phyloP scores from a whole-genome alignment of 768 basidiomycete species.

The Leccinum boreale region DNA sequence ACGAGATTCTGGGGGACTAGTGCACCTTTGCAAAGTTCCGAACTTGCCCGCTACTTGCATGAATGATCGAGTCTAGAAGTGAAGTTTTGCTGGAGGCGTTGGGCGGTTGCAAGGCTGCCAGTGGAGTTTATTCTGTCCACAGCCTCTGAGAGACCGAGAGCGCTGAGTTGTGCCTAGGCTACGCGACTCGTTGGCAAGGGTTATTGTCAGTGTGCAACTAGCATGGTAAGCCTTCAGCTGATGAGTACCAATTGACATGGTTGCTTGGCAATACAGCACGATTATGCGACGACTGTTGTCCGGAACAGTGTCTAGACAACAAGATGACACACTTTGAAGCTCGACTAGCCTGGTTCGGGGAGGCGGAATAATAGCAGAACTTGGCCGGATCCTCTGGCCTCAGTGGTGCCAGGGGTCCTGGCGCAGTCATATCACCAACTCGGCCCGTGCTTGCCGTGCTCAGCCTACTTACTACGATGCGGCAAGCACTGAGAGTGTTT shows the following conservation, averaged over 20 bases:
- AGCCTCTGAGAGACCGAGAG: no score
- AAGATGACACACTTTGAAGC: not conserved
- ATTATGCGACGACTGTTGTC: not conserved
- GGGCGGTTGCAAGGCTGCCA: not conserved
- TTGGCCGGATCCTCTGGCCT: no score
- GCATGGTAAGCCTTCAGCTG: not conserved
- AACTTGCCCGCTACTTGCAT: not conserved
- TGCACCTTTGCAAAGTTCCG: not conserved
- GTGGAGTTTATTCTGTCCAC: not conserved
- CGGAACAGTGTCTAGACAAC: not conserved
- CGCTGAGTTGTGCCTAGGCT: not conserved
- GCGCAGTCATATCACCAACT: not conserved
- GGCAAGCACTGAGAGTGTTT: not conserved
- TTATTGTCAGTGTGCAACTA: not conserved
- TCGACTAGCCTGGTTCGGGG: not conserved
- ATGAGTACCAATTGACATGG: not conserved
- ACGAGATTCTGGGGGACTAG: not conserved
- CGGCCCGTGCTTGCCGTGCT: no score
- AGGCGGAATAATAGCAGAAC: not conserved
- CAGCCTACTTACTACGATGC: not conserved
- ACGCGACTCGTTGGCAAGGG: not conserved
- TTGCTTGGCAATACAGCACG: constrained; percentile 1
- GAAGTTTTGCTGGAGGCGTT: not conserved
- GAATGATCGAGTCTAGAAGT: not conserved
- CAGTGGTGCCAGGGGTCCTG: no score